Evolutionary conservation across 352 stramenopile species (phyloP), one percentile per base, ranked within the genome.

Genomic region (Phytophthora vignae): DNA sequence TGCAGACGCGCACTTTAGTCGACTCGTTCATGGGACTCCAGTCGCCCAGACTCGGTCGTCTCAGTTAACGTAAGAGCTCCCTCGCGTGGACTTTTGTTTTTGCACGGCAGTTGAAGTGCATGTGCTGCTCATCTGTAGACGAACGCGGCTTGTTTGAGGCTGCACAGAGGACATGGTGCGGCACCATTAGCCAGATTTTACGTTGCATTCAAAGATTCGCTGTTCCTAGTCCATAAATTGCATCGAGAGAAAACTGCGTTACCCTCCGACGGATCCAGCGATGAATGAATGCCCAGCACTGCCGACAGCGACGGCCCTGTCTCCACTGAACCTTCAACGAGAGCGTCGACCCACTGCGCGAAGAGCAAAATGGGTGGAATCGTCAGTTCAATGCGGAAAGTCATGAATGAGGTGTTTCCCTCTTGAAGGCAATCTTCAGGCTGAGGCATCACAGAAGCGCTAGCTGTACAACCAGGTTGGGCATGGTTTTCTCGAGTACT

Each of bases 341-440:
- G 36, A 10, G 48, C 31, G 19, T 76, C 62, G 14, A 76, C 71
- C 68, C 68, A 76, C 22, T 50, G 59, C 17, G 55, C 54, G 21
- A 75, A 74, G 21, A 56, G 65, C 7, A 3, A 42, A 42, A 12
- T 42, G 4, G 0, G 36, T 9, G 2, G 36, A 42, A 12, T 42
- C 12, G 36, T 42, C 36, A 42, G 8, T 9, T 64, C 36, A 19
- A 11, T n/a, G 60, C 54, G 49, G 19, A 9, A 74, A n/a, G 22
- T 60, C 44, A 2, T 7, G 36, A n/a, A 74, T 38, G 21, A 44
- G 8, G 54, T 69, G 6, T 42, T 21, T 11, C 60, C 22, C 22
- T 25, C 22, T 25, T 25, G 22, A 25, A 25, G 22, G 22, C 22
- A 25, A 31, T 42, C 36, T 42, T 42, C 5, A 42, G 36, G 36